These are phyloP conservation scores for Boletus vinaceobasis DNA, from an alignment of 768 basidiomycete species.

Conservation along the genomic window DNA sequence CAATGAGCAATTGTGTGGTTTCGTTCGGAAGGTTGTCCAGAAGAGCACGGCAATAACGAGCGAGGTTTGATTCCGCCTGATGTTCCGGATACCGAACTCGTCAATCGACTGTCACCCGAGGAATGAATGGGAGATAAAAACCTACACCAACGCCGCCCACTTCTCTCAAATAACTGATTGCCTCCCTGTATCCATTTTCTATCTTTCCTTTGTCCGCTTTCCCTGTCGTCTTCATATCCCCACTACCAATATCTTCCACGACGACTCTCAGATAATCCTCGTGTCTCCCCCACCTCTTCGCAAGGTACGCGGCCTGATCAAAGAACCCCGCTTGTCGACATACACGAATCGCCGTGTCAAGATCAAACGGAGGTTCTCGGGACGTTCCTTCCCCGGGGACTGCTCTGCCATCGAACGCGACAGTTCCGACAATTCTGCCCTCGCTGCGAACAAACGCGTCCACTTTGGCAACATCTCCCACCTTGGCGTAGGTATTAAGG, in stretches of 20 bases:
- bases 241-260: constrained; percentile 77
- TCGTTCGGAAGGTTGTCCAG: constrained; percentile 79
- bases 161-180: constrained; percentile 72
- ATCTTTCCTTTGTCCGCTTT: constrained; percentile 35
- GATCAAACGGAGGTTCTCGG: constrained; percentile 87
- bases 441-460: constrained; percentile 93
- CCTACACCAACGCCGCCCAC: constrained; percentile 78
- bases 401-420: constrained; percentile 15
- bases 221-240: constrained; percentile 6
- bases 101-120: not conserved
- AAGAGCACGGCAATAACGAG: constrained; percentile 85
- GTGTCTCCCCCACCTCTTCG: constrained; percentile 85
- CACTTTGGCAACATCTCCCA: constrained; percentile 84
- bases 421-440: constrained; percentile 42
- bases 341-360: constrained; percentile 95
- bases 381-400: constrained; percentile 38
- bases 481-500: constrained; percentile 96
- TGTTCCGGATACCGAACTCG: not conserved
- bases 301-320: constrained; percentile 90
- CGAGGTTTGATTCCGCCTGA: constrained; percentile 85
- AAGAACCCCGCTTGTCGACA: constrained; percentile 97
- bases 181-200: constrained; percentile 56
- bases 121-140: constrained; percentile 11
- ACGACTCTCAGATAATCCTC: constrained; percentile 93
- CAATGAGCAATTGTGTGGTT: constrained; percentile 88